Evolutionary conservation across 805 yeast genomes (phyloP).

Genomic region (Candida namnaoensis): DNA sequence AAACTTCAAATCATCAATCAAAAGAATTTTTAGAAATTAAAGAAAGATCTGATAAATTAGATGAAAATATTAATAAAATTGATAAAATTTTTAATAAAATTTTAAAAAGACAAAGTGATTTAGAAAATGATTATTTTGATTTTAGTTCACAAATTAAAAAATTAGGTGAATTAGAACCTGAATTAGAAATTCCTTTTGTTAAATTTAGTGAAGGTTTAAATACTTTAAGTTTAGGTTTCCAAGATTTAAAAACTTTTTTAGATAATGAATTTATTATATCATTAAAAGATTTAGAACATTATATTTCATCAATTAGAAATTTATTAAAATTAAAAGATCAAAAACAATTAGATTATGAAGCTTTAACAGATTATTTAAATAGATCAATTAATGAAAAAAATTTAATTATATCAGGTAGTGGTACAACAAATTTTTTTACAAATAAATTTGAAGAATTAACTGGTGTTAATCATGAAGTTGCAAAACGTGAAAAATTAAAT

Average conservation of each 20-base stretch:
- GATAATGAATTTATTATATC: slow-evolving; percentile 80
- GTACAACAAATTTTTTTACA: slow-evolving; percentile 37
- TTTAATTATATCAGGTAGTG: slow-evolving; percentile 40
- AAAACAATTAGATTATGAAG: slow-evolving; percentile 87
- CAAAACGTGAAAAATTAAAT: slow-evolving; percentile 41
- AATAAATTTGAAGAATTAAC: slow-evolving; percentile 53
- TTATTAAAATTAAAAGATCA: slow-evolving; percentile 81
- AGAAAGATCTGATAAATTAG: slow-evolving; percentile 75
- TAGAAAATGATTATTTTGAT: slow-evolving; percentile 64
- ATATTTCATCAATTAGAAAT: slow-evolving; percentile 52
- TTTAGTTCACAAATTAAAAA: slow-evolving; percentile 64
- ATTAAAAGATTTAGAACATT: slow-evolving; percentile 81
- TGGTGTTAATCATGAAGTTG: slow-evolving; percentile 52
- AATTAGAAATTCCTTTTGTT: slow-evolving; percentile 23
- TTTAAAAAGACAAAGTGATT: slow-evolving; percentile 61
- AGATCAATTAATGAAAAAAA: slow-evolving; percentile 65
- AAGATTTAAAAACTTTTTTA: slow-evolving; percentile 37
- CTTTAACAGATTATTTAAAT: slow-evolving; percentile 65
- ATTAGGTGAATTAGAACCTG: slow-evolving; percentile 50
- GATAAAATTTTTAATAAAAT: slow-evolving; percentile 73
- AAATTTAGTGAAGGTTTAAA: slow-evolving; percentile 39
- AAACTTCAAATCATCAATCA: slow-evolving; percentile 57
- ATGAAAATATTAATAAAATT: slow-evolving; percentile 71
- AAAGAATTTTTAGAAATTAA: slow-evolving; percentile 78
- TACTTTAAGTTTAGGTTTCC: slow-evolving; percentile 31